Conservation (phyloP, 176 grass and related monocot species). For the Carex pumila region DNA sequence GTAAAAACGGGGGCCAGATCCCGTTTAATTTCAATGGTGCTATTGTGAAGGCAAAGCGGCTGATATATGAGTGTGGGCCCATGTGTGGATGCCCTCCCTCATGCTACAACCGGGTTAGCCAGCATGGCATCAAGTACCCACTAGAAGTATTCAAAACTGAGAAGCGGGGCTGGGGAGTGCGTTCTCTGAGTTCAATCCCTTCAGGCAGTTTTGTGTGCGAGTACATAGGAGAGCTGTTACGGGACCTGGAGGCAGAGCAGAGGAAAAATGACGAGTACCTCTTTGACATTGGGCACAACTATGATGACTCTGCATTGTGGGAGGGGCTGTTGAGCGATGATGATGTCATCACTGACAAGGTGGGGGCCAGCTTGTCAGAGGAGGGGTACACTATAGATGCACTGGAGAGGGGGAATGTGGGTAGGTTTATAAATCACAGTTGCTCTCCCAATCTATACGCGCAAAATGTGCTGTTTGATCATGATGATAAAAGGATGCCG, state of each 20-base stretch:
- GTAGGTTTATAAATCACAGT: constrained; percentile 50
- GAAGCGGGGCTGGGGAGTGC: constrained; percentile 49
- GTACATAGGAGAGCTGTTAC: constrained; percentile 43
- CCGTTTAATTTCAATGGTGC: constrained; percentile 32
- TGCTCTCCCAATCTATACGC: constrained; percentile 47
- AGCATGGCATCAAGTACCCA: constrained; percentile 39
- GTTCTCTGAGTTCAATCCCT: constrained; percentile 43
- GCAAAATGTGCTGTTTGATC: constrained; percentile 52
- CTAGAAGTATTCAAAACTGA: constrained; percentile 49
- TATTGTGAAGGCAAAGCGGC: constrained; percentile 34
- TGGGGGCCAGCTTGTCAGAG: constrained; percentile 11
- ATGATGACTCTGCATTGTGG: constrained; percentile 43
- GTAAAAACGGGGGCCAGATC: constrained; percentile 49
- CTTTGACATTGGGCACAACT: constrained; percentile 48
- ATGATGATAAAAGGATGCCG: constrained; percentile 43
- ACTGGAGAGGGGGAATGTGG: constrained; percentile 34
- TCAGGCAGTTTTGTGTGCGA: constrained; percentile 57
- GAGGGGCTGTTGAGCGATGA: background rate
- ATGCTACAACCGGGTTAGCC: constrained; percentile 39
- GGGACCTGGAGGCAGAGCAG: constrained; percentile 35
- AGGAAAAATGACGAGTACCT: constrained; percentile 50
- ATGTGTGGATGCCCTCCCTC: constrained; percentile 41
- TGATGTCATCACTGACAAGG: constrained; percentile 20
- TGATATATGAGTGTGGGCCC: constrained; percentile 52
- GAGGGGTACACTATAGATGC: constrained; percentile 29